phyloP scores from a whole-genome alignment of 2,329 filamentous ascomycete species.

The Colletotrichum simmondsii region DNA sequence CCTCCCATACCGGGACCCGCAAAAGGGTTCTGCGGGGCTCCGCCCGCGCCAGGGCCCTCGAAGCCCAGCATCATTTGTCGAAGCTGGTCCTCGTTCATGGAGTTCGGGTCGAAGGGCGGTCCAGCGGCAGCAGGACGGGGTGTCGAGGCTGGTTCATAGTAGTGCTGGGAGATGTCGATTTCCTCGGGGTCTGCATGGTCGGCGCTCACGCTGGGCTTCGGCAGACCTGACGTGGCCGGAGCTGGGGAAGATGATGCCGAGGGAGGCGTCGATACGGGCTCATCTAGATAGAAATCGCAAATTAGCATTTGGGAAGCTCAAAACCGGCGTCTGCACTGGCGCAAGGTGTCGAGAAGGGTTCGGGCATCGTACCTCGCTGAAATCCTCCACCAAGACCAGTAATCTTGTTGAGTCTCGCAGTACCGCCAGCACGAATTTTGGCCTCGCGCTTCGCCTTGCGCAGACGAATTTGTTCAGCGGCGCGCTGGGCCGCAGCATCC shows the following conservation, averaged over 20 bases:
- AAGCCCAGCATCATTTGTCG: conserved; percentile 74
- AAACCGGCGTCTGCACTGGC: neutral
- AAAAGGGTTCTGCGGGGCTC: conserved; percentile 39
- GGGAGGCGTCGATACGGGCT: conserved; percentile 5
- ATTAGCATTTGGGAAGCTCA: neutral
- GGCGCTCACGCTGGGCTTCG: conserved; percentile 39
- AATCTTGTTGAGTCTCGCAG: conserved; percentile 78
- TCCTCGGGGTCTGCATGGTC: conserved; percentile 75
- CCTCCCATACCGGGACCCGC: conserved; percentile 22
- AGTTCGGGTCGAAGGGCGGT: conserved; percentile 42
- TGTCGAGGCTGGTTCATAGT: conserved; percentile 63
- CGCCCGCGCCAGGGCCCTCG: conserved; percentile 46
- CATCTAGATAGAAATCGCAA: neutral
- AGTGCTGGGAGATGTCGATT: conserved; percentile 82
- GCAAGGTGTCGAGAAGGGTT: neutral
- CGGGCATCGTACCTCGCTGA: conserved; percentile 50
- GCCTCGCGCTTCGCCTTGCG: conserved; percentile 84
- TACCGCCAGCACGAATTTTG: conserved; percentile 79
- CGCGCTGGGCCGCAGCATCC: conserved; percentile 62
- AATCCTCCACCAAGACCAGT: conserved; percentile 74
- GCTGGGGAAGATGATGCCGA: conserved; percentile 28
- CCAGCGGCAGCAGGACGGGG: conserved; percentile 38
- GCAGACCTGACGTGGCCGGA: conserved; percentile 42
- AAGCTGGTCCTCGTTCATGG: conserved; percentile 67
- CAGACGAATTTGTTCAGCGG: conserved; percentile 75